These are phyloP conservation scores for Aureobasidium namibiae DNA, from an alignment of 2,329 filamentous ascomycete species.

Conservation along the genomic window DNA sequence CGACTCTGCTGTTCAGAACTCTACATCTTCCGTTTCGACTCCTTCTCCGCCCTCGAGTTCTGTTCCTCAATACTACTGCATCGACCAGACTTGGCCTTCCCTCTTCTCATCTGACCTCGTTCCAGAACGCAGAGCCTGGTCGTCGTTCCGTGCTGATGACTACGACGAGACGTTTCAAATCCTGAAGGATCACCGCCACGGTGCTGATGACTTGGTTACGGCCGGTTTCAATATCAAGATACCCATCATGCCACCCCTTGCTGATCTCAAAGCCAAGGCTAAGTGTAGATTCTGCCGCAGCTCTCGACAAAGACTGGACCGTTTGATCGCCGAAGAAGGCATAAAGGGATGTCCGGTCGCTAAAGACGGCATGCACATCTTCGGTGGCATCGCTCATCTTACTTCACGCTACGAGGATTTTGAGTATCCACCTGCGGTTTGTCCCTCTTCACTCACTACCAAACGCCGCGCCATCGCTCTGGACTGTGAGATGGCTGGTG, in stretches of 20 bases:
- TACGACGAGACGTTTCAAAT: not conserved
- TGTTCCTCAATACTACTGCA: not conserved
- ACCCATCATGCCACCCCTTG: not conserved
- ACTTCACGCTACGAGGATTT: not conserved
- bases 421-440: not conserved
- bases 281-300: not conserved
- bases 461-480: not conserved
- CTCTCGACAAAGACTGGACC: not conserved
- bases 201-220: not conserved
- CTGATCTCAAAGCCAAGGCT: not conserved
- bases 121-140: not conserved
- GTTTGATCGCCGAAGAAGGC: not conserved
- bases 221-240: not conserved
- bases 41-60: not conserved
- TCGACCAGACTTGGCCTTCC: not conserved
- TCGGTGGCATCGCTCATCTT: not conserved
- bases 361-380: not conserved
- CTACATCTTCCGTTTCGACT: not conserved
- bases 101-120: not conserved
- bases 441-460: not conserved
- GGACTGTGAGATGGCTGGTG: conserved; percentile 5
- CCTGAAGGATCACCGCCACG: not conserved
- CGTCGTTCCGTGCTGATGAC: not conserved
- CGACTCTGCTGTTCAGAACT: not conserved
- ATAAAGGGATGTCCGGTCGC: not conserved